Conservation (phyloP, 1,284 basidiomycete species). For the Trichosporon coremiiforme region DNA sequence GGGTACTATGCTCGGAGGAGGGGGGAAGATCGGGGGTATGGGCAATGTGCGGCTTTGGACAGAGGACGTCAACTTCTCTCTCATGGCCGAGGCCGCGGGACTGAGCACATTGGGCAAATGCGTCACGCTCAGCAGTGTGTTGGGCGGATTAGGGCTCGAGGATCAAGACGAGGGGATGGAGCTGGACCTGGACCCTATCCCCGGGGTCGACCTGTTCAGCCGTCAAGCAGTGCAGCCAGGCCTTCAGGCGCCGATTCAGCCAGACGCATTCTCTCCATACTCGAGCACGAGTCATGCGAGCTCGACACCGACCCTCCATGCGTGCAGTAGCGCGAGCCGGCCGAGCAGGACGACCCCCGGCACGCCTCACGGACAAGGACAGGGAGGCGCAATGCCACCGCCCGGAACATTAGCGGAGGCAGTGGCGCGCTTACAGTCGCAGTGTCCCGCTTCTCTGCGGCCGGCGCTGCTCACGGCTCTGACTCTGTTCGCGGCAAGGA, state of each 20-base stretch:
- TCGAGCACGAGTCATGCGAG: background rate
- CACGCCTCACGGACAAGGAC: background rate
- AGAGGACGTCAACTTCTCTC: conserved; percentile 21
- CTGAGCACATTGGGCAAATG: conserved; percentile 11
- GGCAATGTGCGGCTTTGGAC: conserved; percentile 23
- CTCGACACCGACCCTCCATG: background rate
- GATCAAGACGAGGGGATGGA: conserved; percentile 8
- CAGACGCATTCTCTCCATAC: background rate
- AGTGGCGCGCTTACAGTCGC: background rate
- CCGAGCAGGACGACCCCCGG: background rate
- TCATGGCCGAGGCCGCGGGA: conserved; percentile 21
- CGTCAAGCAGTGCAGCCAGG: background rate
- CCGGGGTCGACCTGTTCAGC: background rate
- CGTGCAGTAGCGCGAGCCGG: background rate
- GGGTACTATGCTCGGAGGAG: too few relatives aligned
- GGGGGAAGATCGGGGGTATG: background rate
- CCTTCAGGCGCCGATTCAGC: background rate
- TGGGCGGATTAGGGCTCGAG: background rate
- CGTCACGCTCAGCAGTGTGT: background rate
- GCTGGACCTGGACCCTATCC: background rate
- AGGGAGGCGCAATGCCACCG: background rate
- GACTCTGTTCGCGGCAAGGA: background rate
- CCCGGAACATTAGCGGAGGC: background rate
- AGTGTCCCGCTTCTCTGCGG: background rate
- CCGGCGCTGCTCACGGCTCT: background rate